phyloP scores from a whole-genome alignment of 495 filamentous ascomycete species.

The Pyronema domesticum region DNA sequence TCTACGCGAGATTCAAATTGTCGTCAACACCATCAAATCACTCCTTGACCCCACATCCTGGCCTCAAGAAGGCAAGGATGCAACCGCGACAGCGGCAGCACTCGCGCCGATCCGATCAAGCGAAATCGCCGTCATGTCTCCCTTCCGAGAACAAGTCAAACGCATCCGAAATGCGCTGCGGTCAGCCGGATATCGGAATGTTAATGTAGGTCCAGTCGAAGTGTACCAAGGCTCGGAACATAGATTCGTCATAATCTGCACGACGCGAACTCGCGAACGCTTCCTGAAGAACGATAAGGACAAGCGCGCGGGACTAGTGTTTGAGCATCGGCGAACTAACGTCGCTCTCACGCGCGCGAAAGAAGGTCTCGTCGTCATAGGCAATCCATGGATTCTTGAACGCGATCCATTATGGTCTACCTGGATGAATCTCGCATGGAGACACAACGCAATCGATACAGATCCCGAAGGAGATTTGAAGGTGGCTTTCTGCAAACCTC shows the following conservation, averaged over 20 bases:
- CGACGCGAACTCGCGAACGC: slow-evolving; percentile 31
- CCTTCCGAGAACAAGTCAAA: slow-evolving; percentile 37
- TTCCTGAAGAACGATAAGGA: slow-evolving; percentile 32
- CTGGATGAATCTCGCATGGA: slow-evolving; percentile 30
- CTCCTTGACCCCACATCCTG: slow-evolving; percentile 24
- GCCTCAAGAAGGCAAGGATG: background rate
- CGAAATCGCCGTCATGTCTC: slow-evolving; percentile 38
- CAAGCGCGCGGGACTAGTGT: slow-evolving; percentile 33
- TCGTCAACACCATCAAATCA: slow-evolving; percentile 27
- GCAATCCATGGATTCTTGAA: slow-evolving; percentile 31
- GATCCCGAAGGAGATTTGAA: slow-evolving; percentile 14
- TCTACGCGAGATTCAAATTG: slow-evolving; percentile 30
- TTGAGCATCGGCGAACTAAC: slow-evolving; percentile 33
- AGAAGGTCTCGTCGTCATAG: slow-evolving; percentile 35
- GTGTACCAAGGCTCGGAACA: slow-evolving; percentile 40
- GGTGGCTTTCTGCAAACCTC: background rate
- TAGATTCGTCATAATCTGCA: slow-evolving; percentile 38
- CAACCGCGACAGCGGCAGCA: background rate
- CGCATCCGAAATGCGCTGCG: slow-evolving; percentile 29
- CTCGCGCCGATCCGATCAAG: slow-evolving; percentile 21
- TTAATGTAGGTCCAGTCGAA: slow-evolving; percentile 40
- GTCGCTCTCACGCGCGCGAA: slow-evolving; percentile 40
- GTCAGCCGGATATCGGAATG: slow-evolving; percentile 25
- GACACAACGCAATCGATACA: slow-evolving; percentile 20
- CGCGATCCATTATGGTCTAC: slow-evolving; percentile 30